Evolutionary conservation across 208 protist species (phyloP).

Genomic region (Trypanosoma melophagium): DNA sequence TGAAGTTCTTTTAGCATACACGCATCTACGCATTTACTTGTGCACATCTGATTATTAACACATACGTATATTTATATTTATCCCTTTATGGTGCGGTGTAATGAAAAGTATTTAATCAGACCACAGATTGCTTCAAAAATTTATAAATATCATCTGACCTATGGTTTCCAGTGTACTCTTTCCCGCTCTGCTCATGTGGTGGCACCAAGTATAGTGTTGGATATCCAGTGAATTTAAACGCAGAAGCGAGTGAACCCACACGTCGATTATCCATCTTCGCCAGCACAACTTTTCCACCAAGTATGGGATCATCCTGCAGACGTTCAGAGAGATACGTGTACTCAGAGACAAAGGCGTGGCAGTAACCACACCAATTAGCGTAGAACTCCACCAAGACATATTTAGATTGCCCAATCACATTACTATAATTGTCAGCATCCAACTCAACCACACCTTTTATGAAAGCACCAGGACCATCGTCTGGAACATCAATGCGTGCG

Average conservation of each 20-base stretch:
- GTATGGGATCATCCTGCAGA: slow-evolving; percentile 14
- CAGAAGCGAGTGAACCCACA: slow-evolving; percentile 8
- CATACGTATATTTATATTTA: too few relatives aligned
- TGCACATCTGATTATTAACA: too few relatives aligned
- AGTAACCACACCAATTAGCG: slow-evolving; percentile 84
- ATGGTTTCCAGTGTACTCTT: slow-evolving; percentile 33
- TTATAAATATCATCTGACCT: slow-evolving; percentile 29
- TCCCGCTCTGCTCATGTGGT: slow-evolving; percentile 26
- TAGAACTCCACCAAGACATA: slow-evolving; percentile 81
- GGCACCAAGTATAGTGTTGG: slow-evolving; percentile 49
- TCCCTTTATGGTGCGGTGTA: too few relatives aligned
- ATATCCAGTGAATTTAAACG: slow-evolving; percentile 39
- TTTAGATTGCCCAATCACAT: slow-evolving; percentile 38
- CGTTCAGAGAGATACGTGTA: slow-evolving; percentile 11
- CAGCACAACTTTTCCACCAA: slow-evolving; percentile 29
- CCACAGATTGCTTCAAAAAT: slow-evolving; percentile 22
- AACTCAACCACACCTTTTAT: slow-evolving; percentile 39
- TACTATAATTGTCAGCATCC: slow-evolving; percentile 37
- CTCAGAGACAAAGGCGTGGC: slow-evolving; percentile 47
- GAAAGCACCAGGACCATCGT: too few relatives aligned
- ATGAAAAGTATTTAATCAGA: too few relatives aligned
- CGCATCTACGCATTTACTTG: too few relatives aligned
- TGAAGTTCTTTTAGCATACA: too few relatives aligned
- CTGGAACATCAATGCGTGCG: too few relatives aligned
- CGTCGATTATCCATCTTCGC: slow-evolving; percentile 44